These are phyloP conservation scores for Gardenia jasminoides DNA, from an alignment of 257 asterid genomes.

Conservation along the genomic window DNA sequence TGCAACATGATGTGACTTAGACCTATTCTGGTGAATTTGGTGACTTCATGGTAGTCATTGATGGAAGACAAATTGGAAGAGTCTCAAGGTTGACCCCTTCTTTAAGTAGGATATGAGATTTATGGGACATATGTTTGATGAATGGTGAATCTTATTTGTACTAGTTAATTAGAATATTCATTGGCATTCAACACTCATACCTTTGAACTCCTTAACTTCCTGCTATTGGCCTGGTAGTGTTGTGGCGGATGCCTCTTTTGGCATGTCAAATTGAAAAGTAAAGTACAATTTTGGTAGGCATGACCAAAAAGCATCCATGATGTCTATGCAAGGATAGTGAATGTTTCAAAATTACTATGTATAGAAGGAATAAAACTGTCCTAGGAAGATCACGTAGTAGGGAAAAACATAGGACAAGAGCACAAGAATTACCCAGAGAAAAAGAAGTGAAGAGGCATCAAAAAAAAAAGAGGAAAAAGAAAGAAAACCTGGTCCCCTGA, in stretches of 20 bases:
- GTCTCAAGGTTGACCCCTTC: not conserved
- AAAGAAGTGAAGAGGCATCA: too few species aligned
- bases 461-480: too few species aligned
- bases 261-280: not conserved
- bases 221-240: not conserved
- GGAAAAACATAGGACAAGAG: too few species aligned
- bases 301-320: not conserved
- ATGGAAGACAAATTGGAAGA: not conserved
- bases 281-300: not conserved
- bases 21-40: not conserved
- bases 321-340: not conserved
- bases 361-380: too few species aligned
- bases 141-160: not conserved
- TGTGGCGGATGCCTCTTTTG: not conserved
- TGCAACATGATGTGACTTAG: not conserved
- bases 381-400: too few species aligned
- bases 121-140: not conserved
- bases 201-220: not conserved
- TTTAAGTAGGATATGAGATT: not conserved
- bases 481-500: too few species aligned
- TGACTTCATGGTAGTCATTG: not conserved
- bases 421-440: too few species aligned
- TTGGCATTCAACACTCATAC: not conserved
- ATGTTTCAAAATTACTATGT: too few species aligned
- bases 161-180: not conserved